Evolutionary conservation across 129 eudicot species (phyloP), one percentile per base, ranked within the genome.

Genomic region (Helianthus tuberosus): DNA sequence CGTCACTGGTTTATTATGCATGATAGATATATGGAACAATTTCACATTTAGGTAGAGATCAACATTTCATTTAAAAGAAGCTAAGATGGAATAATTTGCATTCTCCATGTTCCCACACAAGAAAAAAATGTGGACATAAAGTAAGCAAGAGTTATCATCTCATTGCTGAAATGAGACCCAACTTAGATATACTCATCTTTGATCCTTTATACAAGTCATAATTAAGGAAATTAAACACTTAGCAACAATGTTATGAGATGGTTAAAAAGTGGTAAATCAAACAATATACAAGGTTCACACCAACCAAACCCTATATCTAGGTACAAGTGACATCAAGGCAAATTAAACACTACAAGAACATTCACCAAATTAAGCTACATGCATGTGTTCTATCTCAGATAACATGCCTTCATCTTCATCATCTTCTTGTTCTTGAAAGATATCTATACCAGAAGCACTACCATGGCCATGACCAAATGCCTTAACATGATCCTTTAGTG

Each of bases 391-490:
- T 63, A 77, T 60, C 64, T 62, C 81, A 6, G 77, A 78, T 15
- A 63, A 43, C 66, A 63, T 52, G 41, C 41, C 77, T 51, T 62
- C 80, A 66, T 75, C 75, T 3, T 77, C 75, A 39, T 78, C 77
- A 62, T 71, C 81, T 48, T 76, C 68, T 27, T 77, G 66, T 47
- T 76, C 75, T 67, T 59, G 50, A 68, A 55, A 54, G 11, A 50
- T 11, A 51, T 60, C 43, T 7, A 38, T 14, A 49, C 46, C 32
- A 77, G n/a, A 68, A 58, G 60, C 48, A 36, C 55, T 65, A 69
- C 8, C 86, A 66, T 84, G 92, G 13, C 88, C 96, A 53, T 87
- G 93, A 15, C 88, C 96, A 75, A 89, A 89, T 35, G 92, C 92
- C 82, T 79, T 87, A 17, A 84, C 78, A 71, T 89, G 92, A 73